These are phyloP conservation scores for Colletotrichum truncatum DNA, from an alignment of 2,329 filamentous ascomycete species.

Conservation along the genomic window DNA sequence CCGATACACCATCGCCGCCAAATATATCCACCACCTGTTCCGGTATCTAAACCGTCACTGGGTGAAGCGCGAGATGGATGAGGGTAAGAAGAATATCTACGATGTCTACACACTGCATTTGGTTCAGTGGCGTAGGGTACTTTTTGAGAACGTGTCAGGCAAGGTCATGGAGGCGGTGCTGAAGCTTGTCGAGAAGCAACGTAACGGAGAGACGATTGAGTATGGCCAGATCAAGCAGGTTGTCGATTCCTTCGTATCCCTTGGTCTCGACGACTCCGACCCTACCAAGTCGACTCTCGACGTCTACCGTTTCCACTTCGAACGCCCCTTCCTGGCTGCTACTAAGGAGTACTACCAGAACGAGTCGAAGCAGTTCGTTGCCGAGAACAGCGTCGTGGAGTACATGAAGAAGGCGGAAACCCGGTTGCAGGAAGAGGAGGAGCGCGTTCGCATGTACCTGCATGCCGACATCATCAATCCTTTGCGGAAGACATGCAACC, in stretches of 20 bases:
- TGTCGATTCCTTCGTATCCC: slow-evolving; percentile 94
- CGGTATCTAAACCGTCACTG: slow-evolving; percentile 96
- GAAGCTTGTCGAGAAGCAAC: slow-evolving; percentile 95
- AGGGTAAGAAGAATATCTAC: slow-evolving; percentile 97
- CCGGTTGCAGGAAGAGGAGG: slow-evolving; percentile 90
- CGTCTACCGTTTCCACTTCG: slow-evolving; percentile 92
- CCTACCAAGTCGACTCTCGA: slow-evolving; percentile 94
- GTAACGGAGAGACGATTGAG: slow-evolving; percentile 97
- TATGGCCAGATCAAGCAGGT: slow-evolving; percentile 97
- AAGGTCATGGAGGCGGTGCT: slow-evolving; percentile 97
- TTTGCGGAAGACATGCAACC: slow-evolving; percentile 88
- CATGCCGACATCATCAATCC: slow-evolving; percentile 88
- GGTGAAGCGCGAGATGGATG: slow-evolving; percentile 99
- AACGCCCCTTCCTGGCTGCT: slow-evolving; percentile 87
- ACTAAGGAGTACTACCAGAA: slow-evolving; percentile 88
- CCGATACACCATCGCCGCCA: slow-evolving; percentile 92
- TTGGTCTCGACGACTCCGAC: slow-evolving; percentile 93
- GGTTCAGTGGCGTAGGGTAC: slow-evolving; percentile 92
- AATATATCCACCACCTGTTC: slow-evolving; percentile 98
- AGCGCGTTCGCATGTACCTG: slow-evolving; percentile 90
- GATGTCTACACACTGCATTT: slow-evolving; percentile 98
- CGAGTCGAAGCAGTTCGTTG: slow-evolving; percentile 93
- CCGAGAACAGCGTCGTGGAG: slow-evolving; percentile 96
- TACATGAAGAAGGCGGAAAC: slow-evolving; percentile 99
- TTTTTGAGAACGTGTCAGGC: slow-evolving; percentile 83